Evolutionary conservation across 2,329 filamentous ascomycete genomes (phyloP).

Genomic region (Elsinoe ampelina): DNA sequence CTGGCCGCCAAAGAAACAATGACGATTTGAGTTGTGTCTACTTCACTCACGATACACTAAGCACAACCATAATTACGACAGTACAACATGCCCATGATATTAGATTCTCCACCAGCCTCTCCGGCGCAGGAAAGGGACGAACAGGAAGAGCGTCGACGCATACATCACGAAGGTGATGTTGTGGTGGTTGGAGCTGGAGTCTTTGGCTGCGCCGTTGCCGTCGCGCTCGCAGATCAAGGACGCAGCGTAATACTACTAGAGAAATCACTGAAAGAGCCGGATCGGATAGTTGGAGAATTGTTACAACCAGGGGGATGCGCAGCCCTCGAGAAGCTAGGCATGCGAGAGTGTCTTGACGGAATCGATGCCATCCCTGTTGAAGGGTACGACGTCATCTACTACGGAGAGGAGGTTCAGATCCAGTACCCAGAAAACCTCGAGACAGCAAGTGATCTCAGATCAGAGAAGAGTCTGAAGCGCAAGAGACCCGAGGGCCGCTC

Average conservation of each 20-base stretch:
- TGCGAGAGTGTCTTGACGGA: conserved; percentile 71
- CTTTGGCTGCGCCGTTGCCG: conserved; percentile 78
- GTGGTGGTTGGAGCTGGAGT: conserved; percentile 89
- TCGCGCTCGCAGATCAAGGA: conserved; percentile 76
- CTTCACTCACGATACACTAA: too few relatives aligned
- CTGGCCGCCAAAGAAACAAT: not conserved
- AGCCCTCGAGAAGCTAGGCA: conserved; percentile 69
- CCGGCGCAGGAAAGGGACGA: conserved; percentile 20
- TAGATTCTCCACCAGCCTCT: conserved; percentile 18
- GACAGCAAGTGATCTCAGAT: conserved; percentile 25
- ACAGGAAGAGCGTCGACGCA: conserved; percentile 37
- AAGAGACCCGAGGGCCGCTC: conserved; percentile 60
- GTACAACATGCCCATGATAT: conserved; percentile 21
- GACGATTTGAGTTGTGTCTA: not conserved
- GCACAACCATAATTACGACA: not conserved
- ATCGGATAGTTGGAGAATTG: conserved; percentile 92
- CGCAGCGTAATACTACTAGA: conserved; percentile 86
- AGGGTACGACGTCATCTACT: conserved; percentile 82
- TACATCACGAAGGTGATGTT: conserved; percentile 63
- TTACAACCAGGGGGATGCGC: conserved; percentile 84
- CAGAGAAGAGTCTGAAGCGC: conserved; percentile 27
- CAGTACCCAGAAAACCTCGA: conserved; percentile 59
- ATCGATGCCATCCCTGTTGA: conserved; percentile 78
- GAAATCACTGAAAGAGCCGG: conserved; percentile 78
- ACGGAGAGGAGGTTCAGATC: conserved; percentile 62